Conservation (phyloP, 1,284 basidiomycete species). For the Moesziomyces sp. region DNA sequence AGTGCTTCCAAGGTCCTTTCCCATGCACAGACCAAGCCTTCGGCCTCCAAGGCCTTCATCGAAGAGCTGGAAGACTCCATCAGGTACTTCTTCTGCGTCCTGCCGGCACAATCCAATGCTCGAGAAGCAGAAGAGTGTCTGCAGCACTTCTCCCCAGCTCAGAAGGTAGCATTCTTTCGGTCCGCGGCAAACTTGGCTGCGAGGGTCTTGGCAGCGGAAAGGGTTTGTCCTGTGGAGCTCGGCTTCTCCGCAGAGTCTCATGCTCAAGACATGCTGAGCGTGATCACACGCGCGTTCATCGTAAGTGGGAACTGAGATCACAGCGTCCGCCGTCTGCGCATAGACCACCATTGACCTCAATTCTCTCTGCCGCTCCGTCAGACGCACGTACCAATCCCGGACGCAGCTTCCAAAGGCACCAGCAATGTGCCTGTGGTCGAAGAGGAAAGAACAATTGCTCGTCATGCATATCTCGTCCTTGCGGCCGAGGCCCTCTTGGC, state of each 20-base stretch:
- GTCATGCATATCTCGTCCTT: constrained; percentile 9
- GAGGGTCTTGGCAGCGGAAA: constrained; percentile 9
- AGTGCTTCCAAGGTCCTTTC: background rate
- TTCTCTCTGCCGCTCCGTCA: background rate
- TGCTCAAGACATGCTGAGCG: constrained; percentile 2
- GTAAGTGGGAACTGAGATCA: constrained; percentile 1
- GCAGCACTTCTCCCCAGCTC: constrained; percentile 9
- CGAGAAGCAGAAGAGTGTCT: background rate
- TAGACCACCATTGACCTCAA: too few relatives aligned
- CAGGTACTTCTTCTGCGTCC: constrained; percentile 14
- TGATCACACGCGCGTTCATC: constrained; percentile 6
- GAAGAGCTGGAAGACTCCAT: constrained; percentile 12
- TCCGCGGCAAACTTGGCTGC: constrained; percentile 26
- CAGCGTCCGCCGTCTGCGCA: too few relatives aligned
- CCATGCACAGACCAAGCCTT: background rate
- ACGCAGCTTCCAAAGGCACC: background rate
- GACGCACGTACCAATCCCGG: background rate
- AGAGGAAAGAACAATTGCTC: background rate
- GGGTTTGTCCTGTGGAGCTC: constrained; percentile 5
- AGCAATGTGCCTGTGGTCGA: background rate
- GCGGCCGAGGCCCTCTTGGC: constrained; percentile 28
- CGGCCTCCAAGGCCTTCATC: constrained; percentile 10
- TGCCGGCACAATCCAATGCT: constrained; percentile 1
- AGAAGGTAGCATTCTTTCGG: constrained; percentile 15
- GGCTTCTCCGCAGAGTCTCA: constrained; percentile 3